phyloP scores from a whole-genome alignment of 257 asterid species.

The Rehmannia glutinosa region DNA sequence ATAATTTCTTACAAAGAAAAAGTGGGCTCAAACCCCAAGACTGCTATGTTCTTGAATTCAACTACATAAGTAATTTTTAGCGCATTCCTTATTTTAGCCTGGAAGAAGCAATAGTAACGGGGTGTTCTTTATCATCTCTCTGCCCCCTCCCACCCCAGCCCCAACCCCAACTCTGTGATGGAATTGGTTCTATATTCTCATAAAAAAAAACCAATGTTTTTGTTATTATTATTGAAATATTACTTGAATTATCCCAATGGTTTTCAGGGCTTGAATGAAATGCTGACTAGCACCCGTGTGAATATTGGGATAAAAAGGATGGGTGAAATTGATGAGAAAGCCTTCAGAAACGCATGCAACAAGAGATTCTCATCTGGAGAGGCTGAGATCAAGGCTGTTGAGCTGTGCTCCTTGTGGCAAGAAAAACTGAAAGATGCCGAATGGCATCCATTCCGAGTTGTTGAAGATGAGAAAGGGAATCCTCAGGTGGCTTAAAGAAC shows the following conservation, averaged over 20 bases:
- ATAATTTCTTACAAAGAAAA: no score
- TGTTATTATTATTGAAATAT: neutral
- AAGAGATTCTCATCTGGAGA: slow-evolving; percentile 42
- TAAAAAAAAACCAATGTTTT: neutral
- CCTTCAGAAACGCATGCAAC: slow-evolving; percentile 45
- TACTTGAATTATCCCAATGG: neutral
- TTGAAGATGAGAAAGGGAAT: slow-evolving; percentile 25
- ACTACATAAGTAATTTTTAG: no score
- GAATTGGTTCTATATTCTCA: neutral
- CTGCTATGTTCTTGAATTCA: no score
- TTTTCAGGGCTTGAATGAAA: slow-evolving; percentile 47
- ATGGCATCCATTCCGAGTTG: slow-evolving; percentile 61
- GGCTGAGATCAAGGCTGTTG: slow-evolving; percentile 46
- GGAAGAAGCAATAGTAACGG: no score
- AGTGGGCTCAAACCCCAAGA: no score
- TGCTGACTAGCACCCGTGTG: slow-evolving; percentile 34
- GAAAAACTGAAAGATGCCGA: slow-evolving; percentile 39
- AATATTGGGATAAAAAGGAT: slow-evolving; percentile 67
- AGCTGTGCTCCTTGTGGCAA: slow-evolving; percentile 68
- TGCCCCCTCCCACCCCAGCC: no score
- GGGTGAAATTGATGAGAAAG: slow-evolving; percentile 64
- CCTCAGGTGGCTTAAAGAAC: slow-evolving; percentile 29
- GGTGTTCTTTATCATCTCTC: no score
- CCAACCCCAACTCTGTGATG: no score
- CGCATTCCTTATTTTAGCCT: no score